Evolutionary conservation across 202 grass and related monocot genomes (phyloP).

Genomic region (Setaria italica): DNA sequence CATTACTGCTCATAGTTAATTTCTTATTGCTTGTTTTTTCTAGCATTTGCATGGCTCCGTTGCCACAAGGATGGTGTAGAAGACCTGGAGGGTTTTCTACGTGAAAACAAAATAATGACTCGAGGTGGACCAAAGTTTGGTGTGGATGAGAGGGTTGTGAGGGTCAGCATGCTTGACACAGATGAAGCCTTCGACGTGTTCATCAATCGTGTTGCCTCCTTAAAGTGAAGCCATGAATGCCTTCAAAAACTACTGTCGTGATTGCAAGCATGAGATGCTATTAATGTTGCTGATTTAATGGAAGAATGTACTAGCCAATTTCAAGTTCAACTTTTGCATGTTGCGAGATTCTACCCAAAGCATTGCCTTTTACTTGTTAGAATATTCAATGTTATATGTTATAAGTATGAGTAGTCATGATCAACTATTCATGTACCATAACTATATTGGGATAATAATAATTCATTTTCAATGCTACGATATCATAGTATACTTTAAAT

Average conservation of each 20-base stretch:
- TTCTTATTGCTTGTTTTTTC: not conserved
- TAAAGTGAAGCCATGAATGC: conserved; percentile 6
- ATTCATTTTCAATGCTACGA: not conserved
- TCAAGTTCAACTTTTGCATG: not conserved
- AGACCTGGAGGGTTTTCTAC: conserved; percentile 60
- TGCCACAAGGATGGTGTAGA: conserved; percentile 56
- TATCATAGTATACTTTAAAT: not conserved
- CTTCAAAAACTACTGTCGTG: not conserved
- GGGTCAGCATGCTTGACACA: conserved; percentile 90
- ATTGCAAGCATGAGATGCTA: not conserved
- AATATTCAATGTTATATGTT: not conserved
- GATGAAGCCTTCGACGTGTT: conserved; percentile 75
- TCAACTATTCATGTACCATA: not conserved
- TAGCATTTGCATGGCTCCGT: conserved; percentile 86
- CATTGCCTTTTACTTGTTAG: too few species aligned
- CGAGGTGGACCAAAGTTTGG: conserved; percentile 68
- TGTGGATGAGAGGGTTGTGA: conserved; percentile 48
- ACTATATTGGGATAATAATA: not conserved
- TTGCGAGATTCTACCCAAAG: not conserved
- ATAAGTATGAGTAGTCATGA: not conserved
- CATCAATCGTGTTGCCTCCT: conserved; percentile 52
- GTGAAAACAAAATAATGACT: conserved; percentile 59
- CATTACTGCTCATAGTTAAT: not conserved
- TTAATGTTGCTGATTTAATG: not conserved
- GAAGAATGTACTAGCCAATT: not conserved